These are phyloP conservation scores for Penicillium daleae DNA, from an alignment of 495 filamentous ascomycete genomes.

Conservation along the genomic window DNA sequence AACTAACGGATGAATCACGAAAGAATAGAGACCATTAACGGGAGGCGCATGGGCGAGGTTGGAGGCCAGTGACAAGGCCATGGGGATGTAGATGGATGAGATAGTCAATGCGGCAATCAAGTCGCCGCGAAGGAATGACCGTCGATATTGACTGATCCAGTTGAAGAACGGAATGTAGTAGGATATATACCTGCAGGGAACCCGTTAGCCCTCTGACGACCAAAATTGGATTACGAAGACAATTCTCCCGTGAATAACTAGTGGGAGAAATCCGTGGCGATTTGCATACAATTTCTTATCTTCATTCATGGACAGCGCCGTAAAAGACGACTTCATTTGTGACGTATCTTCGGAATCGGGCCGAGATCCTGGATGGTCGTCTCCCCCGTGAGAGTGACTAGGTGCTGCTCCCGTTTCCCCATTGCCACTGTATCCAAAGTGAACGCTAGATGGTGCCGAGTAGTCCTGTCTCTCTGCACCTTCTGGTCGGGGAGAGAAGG, in stretches of 20 bases:
- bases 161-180: slow-evolving; percentile 93
- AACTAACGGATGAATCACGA: slow-evolving; percentile 86
- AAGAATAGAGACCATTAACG: slow-evolving; percentile 94
- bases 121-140: slow-evolving; percentile 82
- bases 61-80: slow-evolving; percentile 90
- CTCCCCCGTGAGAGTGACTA: slow-evolving; percentile 18
- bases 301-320: slow-evolving; percentile 35
- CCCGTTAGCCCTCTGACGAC: slow-evolving; percentile 21
- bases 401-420: slow-evolving; percentile 16
- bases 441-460: slow-evolving; percentile 7
- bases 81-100: slow-evolving; percentile 96
- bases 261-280: not conserved
- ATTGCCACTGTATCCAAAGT: slow-evolving; percentile 31
- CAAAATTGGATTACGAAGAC: not conserved
- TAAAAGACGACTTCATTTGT: slow-evolving; percentile 35
- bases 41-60: slow-evolving; percentile 93
- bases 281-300: slow-evolving; percentile 41
- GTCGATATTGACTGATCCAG: slow-evolving; percentile 85
- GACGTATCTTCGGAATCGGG: slow-evolving; percentile 41
- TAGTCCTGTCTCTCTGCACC: slow-evolving; percentile 51
- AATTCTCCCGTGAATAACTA: not conserved
- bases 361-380: slow-evolving; percentile 21
- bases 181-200: slow-evolving; percentile 72
- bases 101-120: slow-evolving; percentile 85
- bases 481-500: slow-evolving; percentile 70